Base-by-base conservation (phyloP, 495 filamentous ascomycete species). In the Penicillium soppii region DNA sequence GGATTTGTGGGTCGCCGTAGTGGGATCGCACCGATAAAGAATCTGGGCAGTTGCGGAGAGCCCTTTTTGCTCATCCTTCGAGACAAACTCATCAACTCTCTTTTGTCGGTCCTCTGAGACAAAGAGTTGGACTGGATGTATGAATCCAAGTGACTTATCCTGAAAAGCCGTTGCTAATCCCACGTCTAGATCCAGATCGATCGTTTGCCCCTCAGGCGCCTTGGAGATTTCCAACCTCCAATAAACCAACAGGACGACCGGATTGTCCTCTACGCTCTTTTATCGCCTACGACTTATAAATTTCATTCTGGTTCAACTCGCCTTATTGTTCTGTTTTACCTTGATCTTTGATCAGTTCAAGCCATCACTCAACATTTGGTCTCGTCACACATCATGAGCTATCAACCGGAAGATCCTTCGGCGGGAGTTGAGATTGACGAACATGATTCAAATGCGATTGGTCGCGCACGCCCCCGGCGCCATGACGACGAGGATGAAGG, bases 401-500 rank as follows among this genome's bases (percentile, higher is more conserved):
- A 54, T 35, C 53, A 41, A 25, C 47, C 53, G 8, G 85, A 80
- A 43, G 87, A 89, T 67, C 79, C 86, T 54, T 71, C 84, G 17
- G 84, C 79, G 8, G 77, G 80, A 39, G 76, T 85, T 61, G 90
- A 91, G 51, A 78, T 89, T 30, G 87, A 91, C 59, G 89, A 94
- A 69, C 83, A 79, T 68, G 76, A 88, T 57, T 80, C 89, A 20
- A 85, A 74, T 45, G 70, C 82, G 52, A 67, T 77, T 51, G 75
- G 82, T 49, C 75, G 78, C 32, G 65, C 85, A 68, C 76, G 88
- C 64, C 74, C 89, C 77, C 68, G 94, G 76, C 72, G 88, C 76
- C 73, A 85, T 53, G 87, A 91, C 61, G 82, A 86, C 50, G 92
- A 97, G 57, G 92, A 97, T 61, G 91, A 96, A 51, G 84, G 80